Base-by-base conservation (phyloP, 2,329 filamentous ascomycete genomes). In the Scleromitrula shiraiana region DNA sequence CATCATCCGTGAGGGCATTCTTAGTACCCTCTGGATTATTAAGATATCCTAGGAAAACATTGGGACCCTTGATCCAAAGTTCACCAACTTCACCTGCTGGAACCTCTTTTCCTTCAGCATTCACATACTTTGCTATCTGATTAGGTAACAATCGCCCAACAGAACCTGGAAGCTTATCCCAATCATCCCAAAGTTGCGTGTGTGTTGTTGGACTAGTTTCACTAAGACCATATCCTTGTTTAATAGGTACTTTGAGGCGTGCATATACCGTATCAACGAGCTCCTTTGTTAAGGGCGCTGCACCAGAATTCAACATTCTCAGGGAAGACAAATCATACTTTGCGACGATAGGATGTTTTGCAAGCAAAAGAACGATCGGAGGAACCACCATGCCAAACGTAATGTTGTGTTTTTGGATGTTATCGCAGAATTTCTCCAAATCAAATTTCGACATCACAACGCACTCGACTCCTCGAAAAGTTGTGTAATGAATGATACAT, bases 151-250 rank as follows among this genome's bases (percentile, higher is more conserved):
- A 70, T 37, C 75, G 78, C 10, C 91, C 90, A 0, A 91, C 86
- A 0, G 84, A 83, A 17, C 89, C 90, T 57, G 90, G 82, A 39
- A 77, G 80, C 41, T 75, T 80, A 53, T 80, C 71, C 88, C 89
- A 96, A 56, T 88, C 82, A 29, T 80, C 77, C 72, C 86, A 83
- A 7, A 75, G 70, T 66, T 89, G 87, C 8, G 79, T 78, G 57
- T 88, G 83, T 0, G 87, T 86, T 1, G 81, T 84, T 0, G 90
- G 89, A 22, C 83, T 83, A 12, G 88, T 94, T 70, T 97, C 91
- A 5, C 82, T 88, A 5, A 97, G 74, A 0, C 91, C 91, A 62
- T 95, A 97, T 15, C 87, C 90, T 68, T 97, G 91, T 72, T 95
- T 96, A 52, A 95, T 80, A 2, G 83, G 83, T 17, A 94, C 74